phyloP scores from a whole-genome alignment of 2,329 filamentous ascomycete genomes.

The Paracorniculantispora psalliotae region DNA sequence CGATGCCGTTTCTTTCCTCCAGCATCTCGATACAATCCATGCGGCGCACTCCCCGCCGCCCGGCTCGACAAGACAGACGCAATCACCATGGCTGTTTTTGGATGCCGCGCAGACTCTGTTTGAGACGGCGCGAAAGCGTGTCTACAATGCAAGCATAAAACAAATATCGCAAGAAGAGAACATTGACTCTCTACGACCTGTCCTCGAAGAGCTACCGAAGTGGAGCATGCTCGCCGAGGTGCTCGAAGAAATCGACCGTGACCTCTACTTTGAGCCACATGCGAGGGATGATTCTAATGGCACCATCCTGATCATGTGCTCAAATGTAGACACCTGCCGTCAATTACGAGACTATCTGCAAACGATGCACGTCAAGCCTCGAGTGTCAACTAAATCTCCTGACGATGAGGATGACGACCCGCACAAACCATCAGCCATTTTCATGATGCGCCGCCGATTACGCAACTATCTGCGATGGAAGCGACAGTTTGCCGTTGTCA shows the following conservation, averaged over 20 bases:
- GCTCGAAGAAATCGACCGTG: slow-evolving; percentile 86
- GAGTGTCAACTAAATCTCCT: slow-evolving; percentile 33
- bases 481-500: slow-evolving; percentile 80
- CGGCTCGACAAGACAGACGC: slow-evolving; percentile 79
- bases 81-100: slow-evolving; percentile 93
- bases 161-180: slow-evolving; percentile 41
- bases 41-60: slow-evolving; percentile 85
- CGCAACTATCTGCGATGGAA: slow-evolving; percentile 90
- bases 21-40: slow-evolving; percentile 90
- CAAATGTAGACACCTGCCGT: slow-evolving; percentile 76
- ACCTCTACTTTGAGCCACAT: slow-evolving; percentile 76
- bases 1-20: slow-evolving; percentile 85
- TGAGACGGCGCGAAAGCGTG: slow-evolving; percentile 78
- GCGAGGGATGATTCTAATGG: slow-evolving; percentile 80
- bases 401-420: slow-evolving; percentile 42
- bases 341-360: slow-evolving; percentile 90
- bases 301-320: slow-evolving; percentile 94
- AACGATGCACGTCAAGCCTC: slow-evolving; percentile 73
- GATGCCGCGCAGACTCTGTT: slow-evolving; percentile 95
- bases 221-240: slow-evolving; percentile 88
- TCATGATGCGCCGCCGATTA: slow-evolving; percentile 86
- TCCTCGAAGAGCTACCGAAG: slow-evolving; percentile 92
- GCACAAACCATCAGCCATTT: slow-evolving; percentile 65
- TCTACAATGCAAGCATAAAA: slow-evolving; percentile 69
- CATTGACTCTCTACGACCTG: slow-evolving; percentile 64